phyloP scores from a whole-genome alignment of 1,284 basidiomycete species.

The Fistulinella cinereoalba region DNA sequence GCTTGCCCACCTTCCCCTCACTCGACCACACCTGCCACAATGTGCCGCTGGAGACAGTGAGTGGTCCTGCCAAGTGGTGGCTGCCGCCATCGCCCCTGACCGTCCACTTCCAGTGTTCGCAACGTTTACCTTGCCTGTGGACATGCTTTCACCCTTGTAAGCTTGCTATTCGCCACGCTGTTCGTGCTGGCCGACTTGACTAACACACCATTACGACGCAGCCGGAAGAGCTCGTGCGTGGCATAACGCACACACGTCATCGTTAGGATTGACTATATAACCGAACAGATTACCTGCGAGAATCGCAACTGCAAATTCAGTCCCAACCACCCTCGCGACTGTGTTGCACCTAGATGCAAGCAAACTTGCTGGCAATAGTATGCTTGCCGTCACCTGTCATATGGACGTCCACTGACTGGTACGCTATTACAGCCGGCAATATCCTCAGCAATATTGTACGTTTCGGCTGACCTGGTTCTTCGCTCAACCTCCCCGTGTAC shows the following conservation, averaged over 20 bases:
- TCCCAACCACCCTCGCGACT: constrained; percentile 42
- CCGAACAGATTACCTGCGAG: constrained; percentile 40
- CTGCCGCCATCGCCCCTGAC: constrained; percentile 9
- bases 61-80: constrained; percentile 6
- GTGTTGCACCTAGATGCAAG: constrained; percentile 39
- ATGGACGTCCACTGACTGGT: constrained; percentile 2
- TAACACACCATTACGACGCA: constrained; percentile 8
- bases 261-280: constrained; percentile 23
- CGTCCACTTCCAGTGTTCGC: constrained; percentile 33
- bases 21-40: constrained; percentile 14
- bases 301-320: constrained; percentile 47
- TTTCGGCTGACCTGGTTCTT: background rate
- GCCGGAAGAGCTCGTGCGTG: constrained; percentile 33
- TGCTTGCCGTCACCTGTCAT: constrained; percentile 7
- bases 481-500: background rate
- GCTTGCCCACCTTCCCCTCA: constrained; percentile 9
- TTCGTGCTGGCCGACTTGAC: constrained; percentile 2
- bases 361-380: constrained; percentile 51
- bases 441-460: constrained; percentile 47
- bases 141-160: constrained; percentile 39
- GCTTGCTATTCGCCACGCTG: constrained; percentile 7
- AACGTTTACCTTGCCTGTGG: constrained; percentile 42
- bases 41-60: constrained; percentile 42
- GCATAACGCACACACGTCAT: constrained; percentile 3
- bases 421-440: constrained; percentile 34